A percentile compares a stretch with the other conserved stretches of the same genome.
These are phyloP conservation scores for Linum lewisii DNA, from an alignment of 345 rosid species.

Conservation along the genomic window DNA sequence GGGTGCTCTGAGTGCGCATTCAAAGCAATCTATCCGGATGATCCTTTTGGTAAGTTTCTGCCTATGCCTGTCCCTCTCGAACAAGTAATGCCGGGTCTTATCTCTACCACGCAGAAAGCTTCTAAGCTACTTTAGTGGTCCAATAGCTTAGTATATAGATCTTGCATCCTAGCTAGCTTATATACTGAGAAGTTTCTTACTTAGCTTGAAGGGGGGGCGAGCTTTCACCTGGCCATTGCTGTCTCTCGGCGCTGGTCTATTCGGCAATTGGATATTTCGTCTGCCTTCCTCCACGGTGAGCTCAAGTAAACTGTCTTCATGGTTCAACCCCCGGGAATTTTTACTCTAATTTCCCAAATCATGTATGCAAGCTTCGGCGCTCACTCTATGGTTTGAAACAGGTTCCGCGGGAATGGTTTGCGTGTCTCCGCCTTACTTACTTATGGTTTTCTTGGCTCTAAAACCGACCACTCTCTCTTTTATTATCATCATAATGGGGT, in stretches of 20 bases:
- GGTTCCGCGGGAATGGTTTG: constrained; percentile 1
- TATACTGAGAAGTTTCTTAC: neutral
- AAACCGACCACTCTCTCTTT: neutral
- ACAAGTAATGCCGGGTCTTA: neutral
- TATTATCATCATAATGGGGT: neutral
- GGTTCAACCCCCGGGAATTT: neutral
- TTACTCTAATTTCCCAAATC: neutral
- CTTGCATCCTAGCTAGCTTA: neutral
- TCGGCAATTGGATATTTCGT: neutral
- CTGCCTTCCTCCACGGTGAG: neutral
- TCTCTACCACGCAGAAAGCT: neutral
- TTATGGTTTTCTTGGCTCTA: constrained; percentile 1
- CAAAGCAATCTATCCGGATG: neutral
- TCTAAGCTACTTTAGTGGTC: neutral
- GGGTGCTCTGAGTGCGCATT: neutral
- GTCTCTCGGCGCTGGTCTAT: constrained; percentile 1
- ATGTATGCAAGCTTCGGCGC: constrained; percentile 1
- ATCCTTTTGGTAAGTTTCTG: neutral
- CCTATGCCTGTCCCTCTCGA: neutral
- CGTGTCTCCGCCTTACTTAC: neutral
- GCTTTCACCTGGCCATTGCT: constrained; percentile 2
- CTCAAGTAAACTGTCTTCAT: neutral
- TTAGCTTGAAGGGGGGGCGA: neutral
- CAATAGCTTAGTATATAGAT: neutral
- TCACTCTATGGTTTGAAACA: constrained; percentile 1